Percentiles rank a stretch among this genome's conserved stretches.
Conservation (phyloP, 2,329 filamentous ascomycete genomes). For the Dothideomycetes sp. region DNA sequence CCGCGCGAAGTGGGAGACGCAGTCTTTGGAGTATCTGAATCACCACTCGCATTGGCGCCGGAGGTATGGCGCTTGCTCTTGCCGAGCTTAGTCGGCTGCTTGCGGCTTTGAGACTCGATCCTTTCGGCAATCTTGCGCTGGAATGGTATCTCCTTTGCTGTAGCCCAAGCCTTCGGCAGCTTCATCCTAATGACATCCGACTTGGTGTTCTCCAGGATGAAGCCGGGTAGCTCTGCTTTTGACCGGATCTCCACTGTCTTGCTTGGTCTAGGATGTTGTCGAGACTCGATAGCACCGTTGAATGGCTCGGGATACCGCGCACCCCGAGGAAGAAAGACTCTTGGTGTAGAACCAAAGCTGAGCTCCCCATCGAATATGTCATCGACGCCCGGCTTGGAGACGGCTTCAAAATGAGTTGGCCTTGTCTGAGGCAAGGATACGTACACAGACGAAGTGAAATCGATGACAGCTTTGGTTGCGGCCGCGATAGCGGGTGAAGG, state of each 20-base stretch:
- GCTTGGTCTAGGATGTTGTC: slow-evolving; percentile 3
- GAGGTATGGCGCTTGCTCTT: slow-evolving; percentile 6
- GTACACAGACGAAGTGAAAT: slow-evolving; percentile 37
- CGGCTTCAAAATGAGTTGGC: slow-evolving; percentile 14
- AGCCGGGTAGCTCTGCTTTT: not conserved
- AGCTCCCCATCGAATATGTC: slow-evolving; percentile 32
- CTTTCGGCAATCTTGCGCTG: not conserved
- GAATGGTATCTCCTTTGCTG: not conserved
- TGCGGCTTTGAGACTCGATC: not conserved
- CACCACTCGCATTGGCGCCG: not conserved
- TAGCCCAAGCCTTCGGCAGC: slow-evolving; percentile 1
- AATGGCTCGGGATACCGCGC: slow-evolving; percentile 12
- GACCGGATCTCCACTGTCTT: slow-evolving; percentile 4
- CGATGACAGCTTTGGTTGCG: slow-evolving; percentile 47
- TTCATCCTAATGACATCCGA: slow-evolving; percentile 5
- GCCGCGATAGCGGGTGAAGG: slow-evolving; percentile 27
- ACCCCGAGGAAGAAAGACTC: slow-evolving; percentile 18
- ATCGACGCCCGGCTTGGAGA: slow-evolving; percentile 30
- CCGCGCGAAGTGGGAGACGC: not conserved
- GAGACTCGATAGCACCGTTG: not conserved
- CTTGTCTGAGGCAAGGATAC: slow-evolving; percentile 52
- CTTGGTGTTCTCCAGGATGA: not conserved
- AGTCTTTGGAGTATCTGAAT: not conserved
- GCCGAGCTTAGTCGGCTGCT: slow-evolving; percentile 2
- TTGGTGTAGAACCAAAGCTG: slow-evolving; percentile 36